Evolutionary conservation across 768 basidiomycete genomes (phyloP), one percentile per base, ranked within the genome.

Genomic region (Psilocybe sp.): DNA sequence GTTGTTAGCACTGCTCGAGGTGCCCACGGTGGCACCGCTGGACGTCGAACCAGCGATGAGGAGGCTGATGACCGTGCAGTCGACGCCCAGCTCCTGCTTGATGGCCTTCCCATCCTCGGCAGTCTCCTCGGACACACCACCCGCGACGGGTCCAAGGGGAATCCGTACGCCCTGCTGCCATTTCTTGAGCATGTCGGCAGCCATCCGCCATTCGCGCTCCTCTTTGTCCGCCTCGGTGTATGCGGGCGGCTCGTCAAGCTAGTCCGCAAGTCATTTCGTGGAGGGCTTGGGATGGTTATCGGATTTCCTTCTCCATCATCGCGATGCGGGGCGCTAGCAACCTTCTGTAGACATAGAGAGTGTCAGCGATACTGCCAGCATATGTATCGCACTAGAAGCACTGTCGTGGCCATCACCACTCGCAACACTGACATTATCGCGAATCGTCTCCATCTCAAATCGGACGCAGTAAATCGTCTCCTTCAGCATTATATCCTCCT

Each of bases 401-500:
- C 84, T 91, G 36, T 69, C 71, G 41, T 55, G 60, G 31, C 75
- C 76, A 43, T 75, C 78, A 13, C 69, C 67, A 0, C 71, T 64
- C 11, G 69, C 71, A 10, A 64, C 61, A 37, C 61, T 64, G 16
- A 67, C 68, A 36, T 67, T 64, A 28, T 60, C 67, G 36, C 92
- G 77, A 76, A 95, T 81, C 68, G 95, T 92, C 57, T 98, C 94
- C 77, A 98, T 82, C 60, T 98, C 95, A 56, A 87, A 96, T 28
- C 91, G 78, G 81, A 97, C 86, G 41, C 93, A 79, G 64, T 97
- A 93, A 58, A 98, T 98, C 1, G 94, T 97, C 75, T 98, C 95
- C 64, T 96, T 96, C 52, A 98, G 75, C 61, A 92, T 69, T 56
- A 96, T 64, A 60, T 97, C 98, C 74, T 95, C 92, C 60, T 92